phyloP scores from a whole-genome alignment of 345 rosid genomes.

The Melaleuca quinquenervia region DNA sequence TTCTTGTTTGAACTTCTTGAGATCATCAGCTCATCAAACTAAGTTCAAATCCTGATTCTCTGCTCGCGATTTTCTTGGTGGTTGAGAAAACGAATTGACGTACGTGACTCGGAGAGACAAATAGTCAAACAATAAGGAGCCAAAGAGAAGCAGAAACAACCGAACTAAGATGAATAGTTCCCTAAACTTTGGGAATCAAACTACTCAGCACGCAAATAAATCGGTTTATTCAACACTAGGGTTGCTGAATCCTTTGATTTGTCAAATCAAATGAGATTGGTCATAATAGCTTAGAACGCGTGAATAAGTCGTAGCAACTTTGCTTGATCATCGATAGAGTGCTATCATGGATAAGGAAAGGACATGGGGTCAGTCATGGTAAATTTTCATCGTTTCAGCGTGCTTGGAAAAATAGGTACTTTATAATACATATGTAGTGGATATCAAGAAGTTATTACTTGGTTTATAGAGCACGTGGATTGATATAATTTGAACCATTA shows the following conservation, averaged over 20 bases:
- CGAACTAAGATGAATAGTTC: neutral
- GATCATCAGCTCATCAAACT: neutral
- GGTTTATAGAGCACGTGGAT: neutral
- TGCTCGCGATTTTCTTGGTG: neutral
- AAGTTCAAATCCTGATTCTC: neutral
- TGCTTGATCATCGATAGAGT: neutral
- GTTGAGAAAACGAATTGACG: neutral
- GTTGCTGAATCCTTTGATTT: neutral
- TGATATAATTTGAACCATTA: neutral
- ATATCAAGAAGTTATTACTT: neutral
- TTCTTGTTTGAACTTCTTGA: neutral
- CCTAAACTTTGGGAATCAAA: neutral
- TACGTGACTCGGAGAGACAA: neutral
- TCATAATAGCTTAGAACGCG: neutral
- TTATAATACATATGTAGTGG: neutral
- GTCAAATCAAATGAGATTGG: neutral
- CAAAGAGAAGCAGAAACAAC: neutral
- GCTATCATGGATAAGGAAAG: neutral
- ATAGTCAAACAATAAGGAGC: neutral
- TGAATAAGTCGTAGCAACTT: neutral
- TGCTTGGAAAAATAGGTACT: neutral
- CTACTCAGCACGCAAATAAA: neutral
- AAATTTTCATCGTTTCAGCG: neutral
- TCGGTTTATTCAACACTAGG: neutral
- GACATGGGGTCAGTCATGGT: neutral